Conservation (phyloP, 2,329 filamentous ascomycete species). For the Xylariaceae sp. region DNA sequence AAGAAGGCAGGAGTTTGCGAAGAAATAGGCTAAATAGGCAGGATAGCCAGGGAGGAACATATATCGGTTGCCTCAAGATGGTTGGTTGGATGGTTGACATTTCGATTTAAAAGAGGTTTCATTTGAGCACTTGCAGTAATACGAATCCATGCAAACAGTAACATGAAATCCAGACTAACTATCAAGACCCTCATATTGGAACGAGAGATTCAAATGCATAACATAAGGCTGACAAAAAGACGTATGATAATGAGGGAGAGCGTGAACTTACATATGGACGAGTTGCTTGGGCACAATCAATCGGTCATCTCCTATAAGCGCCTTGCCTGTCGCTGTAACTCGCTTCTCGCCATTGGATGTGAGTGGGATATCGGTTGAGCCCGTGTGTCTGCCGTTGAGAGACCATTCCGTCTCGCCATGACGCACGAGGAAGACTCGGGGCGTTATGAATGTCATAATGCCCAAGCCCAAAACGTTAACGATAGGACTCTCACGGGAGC, state of each 20-base stretch:
- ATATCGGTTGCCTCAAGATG: neutral
- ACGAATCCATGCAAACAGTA: neutral
- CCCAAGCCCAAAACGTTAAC: neutral
- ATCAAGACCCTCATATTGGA: too few species aligned
- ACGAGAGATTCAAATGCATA: neutral
- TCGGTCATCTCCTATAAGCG: slow-evolving; percentile 80
- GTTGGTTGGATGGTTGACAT: neutral
- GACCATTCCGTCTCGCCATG: slow-evolving; percentile 98
- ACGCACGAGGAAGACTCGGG: slow-evolving; percentile 79
- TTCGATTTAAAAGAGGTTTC: neutral
- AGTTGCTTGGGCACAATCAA: slow-evolving; percentile 82
- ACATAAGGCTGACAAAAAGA: too few species aligned
- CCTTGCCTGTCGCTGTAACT: slow-evolving; percentile 75
- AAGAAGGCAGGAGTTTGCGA: neutral
- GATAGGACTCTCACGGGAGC: too few species aligned
- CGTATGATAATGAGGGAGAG: neutral
- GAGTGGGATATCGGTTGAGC: slow-evolving; percentile 81
- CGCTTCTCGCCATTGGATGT: slow-evolving; percentile 80
- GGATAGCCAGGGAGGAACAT: neutral
- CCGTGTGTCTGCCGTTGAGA: slow-evolving; percentile 82
- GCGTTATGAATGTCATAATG: slow-evolving; percentile 49
- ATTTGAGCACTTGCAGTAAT: neutral
- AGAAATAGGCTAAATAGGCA: neutral
- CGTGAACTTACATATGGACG: slow-evolving; percentile 71
- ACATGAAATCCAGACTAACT: neutral